These are phyloP conservation scores for Trichoderma koningii DNA, from an alignment of 2,329 filamentous ascomycete genomes.

Conservation along the genomic window DNA sequence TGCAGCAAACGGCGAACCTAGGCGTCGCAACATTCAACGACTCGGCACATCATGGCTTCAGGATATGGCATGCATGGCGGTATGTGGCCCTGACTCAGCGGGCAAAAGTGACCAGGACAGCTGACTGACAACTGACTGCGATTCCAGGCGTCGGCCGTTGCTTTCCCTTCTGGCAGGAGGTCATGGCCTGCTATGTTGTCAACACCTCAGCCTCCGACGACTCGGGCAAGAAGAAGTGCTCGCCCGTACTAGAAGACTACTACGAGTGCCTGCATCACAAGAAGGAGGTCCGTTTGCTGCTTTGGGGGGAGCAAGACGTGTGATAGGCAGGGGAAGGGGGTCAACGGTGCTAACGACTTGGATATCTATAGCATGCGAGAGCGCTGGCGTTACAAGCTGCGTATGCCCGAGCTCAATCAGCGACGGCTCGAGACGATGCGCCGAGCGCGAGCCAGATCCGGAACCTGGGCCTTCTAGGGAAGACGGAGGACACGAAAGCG, in stretches of 20 bases:
- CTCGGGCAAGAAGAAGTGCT: slow-evolving; percentile 84
- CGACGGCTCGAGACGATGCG: slow-evolving; percentile 75
- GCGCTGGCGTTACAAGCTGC: slow-evolving; percentile 77
- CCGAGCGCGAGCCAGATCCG: slow-evolving; percentile 85
- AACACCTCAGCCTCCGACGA: slow-evolving; percentile 80
- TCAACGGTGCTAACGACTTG: not conserved
- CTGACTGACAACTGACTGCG: slow-evolving; percentile 31
- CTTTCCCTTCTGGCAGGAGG: slow-evolving; percentile 99
- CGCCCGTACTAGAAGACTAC: slow-evolving; percentile 87
- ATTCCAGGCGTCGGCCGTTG: slow-evolving; percentile 68
- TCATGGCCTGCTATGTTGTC: slow-evolving; percentile 96
- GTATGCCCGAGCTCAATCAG: slow-evolving; percentile 76
- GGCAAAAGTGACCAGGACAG: not conserved
- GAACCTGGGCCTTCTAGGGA: slow-evolving; percentile 79
- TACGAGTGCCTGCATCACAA: slow-evolving; percentile 98
- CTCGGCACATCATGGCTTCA: slow-evolving; percentile 65
- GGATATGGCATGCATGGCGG: slow-evolving; percentile 81
- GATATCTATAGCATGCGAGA: slow-evolving; percentile 66
- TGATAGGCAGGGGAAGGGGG: too few species aligned
- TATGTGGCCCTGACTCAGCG: slow-evolving; percentile 47
- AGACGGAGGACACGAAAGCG: slow-evolving; percentile 76
- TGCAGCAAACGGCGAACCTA: slow-evolving; percentile 23
- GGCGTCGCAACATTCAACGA: slow-evolving; percentile 34
- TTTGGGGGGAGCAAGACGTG: too few species aligned
- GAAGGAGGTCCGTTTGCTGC: slow-evolving; percentile 76